Evolutionary conservation across 768 basidiomycete genomes (phyloP), one percentile per base, ranked within the genome.

Genomic region (Pisolithus microcarpus): DNA sequence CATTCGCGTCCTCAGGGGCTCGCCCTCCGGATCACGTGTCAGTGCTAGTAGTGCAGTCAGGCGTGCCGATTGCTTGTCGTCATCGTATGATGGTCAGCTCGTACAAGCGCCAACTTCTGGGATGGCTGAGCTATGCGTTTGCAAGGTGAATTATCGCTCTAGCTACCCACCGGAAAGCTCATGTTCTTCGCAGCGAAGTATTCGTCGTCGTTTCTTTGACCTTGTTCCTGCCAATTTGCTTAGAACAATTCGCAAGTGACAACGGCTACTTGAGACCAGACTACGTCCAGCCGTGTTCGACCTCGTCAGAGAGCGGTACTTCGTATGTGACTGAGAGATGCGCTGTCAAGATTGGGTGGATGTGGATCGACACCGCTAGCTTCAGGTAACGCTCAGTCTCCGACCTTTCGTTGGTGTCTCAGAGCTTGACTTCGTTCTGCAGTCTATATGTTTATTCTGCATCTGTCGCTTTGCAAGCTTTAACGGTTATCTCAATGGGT

Each of bases 401-500:
- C 38, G 28, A 15, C 9, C 45, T 18, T 15, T 38, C 21, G 30
- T 19, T 15, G 38, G 7, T 49, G 40, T 37, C 37, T 37, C 9
- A 8, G 16, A 13, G 30, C 37, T 45, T 54, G 4, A 56, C 4
- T 44, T 31, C 11, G 18, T 3, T 26, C 0, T 7, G 3, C 59
- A 94, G 92, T 59, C 73, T 99, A 34, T 93, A 95, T 62, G 78
- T 85, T 28, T 88, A 91, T 66, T 96, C 94, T 0, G 72, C 83
- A 13, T 91, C 89, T 0, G 94, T 97, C 1, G 85, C 86, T 0
- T 67, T 95, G 0, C 94, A 97, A 64, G 94, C 93, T 0, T 60
- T 97, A n/a, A 90, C 86, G 0, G 92, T 99, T 37, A 92, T 99
- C 50, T 93, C 94, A 5, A 88, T 96, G 76, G 91, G 91, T 7